These are phyloP conservation scores for Venturia effusa DNA, from an alignment of 2,329 filamentous ascomycete species.

Conservation along the genomic window DNA sequence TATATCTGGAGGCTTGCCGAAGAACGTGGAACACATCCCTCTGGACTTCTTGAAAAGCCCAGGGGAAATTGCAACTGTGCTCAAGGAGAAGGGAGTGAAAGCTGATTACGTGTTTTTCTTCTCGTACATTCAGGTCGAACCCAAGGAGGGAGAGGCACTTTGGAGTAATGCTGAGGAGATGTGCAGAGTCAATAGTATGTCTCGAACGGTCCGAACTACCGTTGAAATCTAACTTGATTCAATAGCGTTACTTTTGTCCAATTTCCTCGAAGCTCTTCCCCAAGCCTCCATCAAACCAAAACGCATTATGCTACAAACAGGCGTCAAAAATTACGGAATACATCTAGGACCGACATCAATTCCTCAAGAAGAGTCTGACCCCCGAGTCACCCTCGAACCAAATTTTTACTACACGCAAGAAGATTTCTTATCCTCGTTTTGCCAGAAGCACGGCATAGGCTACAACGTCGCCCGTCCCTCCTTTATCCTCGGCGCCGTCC, in stretches of 20 bases:
- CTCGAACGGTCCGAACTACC: slow-evolving; percentile 18
- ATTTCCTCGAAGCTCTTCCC: slow-evolving; percentile 37
- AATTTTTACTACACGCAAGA: slow-evolving; percentile 49
- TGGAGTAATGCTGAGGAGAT: slow-evolving; percentile 43
- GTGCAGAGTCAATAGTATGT: slow-evolving; percentile 33
- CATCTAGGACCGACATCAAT: slow-evolving; percentile 35
- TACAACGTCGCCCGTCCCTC: slow-evolving; percentile 41
- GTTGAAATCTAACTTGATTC: slow-evolving; percentile 1
- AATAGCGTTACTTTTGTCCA: slow-evolving; percentile 27
- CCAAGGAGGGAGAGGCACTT: slow-evolving; percentile 32
- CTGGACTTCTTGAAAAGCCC: slow-evolving; percentile 30
- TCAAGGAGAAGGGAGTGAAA: slow-evolving; percentile 24
- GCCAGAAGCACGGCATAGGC: slow-evolving; percentile 23
- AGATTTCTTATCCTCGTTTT: slow-evolving; percentile 36
- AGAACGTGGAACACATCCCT: slow-evolving; percentile 32
- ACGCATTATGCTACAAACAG: slow-evolving; percentile 40
- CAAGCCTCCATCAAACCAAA: slow-evolving; percentile 32
- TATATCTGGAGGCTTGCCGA: slow-evolving; percentile 24
- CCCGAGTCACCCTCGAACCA: slow-evolving; percentile 32
- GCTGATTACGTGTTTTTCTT: slow-evolving; percentile 43
- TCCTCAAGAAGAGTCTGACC: slow-evolving; percentile 37
- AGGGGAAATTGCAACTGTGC: slow-evolving; percentile 24
- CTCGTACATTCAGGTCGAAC: slow-evolving; percentile 41
- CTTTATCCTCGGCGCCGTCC: slow-evolving; percentile 38
- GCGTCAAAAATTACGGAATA: slow-evolving; percentile 42